Percentiles rank a stretch among this genome's conserved stretches.
These are phyloP conservation scores for Cubamyces lactineus DNA, from an alignment of 768 basidiomycete species.

Conservation along the genomic window DNA sequence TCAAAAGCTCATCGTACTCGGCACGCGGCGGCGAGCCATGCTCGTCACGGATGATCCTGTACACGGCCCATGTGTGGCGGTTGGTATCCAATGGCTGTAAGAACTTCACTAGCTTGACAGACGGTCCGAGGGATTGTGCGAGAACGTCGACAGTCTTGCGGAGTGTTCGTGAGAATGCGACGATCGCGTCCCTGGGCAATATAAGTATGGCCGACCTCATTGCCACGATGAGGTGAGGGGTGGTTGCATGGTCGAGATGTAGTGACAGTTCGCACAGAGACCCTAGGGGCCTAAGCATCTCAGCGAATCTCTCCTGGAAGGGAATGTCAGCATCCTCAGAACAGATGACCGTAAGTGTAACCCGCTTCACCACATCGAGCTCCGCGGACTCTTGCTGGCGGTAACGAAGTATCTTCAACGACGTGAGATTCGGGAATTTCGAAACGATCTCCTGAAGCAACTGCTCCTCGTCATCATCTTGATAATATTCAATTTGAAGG, in stretches of 20 bases:
- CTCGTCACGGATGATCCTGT: neutral
- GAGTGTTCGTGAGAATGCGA: neutral
- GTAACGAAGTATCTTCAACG: neutral
- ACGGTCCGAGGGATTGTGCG: neutral
- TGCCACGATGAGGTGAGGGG: neutral
- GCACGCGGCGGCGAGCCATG: too few species aligned
- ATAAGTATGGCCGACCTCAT: neutral
- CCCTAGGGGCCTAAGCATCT: too few species aligned
- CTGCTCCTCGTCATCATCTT: too few species aligned
- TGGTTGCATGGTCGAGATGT: too few species aligned
- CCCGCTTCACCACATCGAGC: neutral
- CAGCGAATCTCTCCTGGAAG: neutral
- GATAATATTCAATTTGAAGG: too few species aligned
- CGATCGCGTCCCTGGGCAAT: too few species aligned
- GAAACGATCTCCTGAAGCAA: neutral
- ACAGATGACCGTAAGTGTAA: neutral
- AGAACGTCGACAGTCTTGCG: neutral
- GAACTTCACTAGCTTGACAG: neutral
- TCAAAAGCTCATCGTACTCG: too few species aligned
- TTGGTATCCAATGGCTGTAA: neutral
- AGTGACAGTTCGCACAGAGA: too few species aligned
- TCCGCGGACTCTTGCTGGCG: neutral
- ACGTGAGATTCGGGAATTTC: neutral
- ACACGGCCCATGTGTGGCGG: neutral
- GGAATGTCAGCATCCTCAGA: neutral